These are phyloP conservation scores for Talaromyces trachyspermus DNA, from an alignment of 495 filamentous ascomycete species.

Conservation along the genomic window DNA sequence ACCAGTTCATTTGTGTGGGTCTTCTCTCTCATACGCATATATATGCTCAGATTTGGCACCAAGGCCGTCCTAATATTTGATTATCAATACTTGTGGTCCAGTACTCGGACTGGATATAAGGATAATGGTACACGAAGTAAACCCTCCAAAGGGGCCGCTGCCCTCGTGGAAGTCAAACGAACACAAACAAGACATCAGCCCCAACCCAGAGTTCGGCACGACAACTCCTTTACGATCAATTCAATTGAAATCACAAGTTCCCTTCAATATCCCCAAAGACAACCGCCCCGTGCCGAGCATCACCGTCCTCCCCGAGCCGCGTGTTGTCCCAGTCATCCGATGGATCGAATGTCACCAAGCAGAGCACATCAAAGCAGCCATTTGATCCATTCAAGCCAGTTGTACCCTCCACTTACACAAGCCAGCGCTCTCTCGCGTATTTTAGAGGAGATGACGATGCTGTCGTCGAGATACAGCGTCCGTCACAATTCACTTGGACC, in stretches of 20 bases:
- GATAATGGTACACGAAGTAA: constrained; percentile 37
- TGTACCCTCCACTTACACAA: constrained; percentile 34
- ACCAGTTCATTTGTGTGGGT: no score
- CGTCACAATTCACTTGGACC: constrained; percentile 33
- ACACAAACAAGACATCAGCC: constrained; percentile 17
- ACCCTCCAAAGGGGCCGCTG: constrained; percentile 25
- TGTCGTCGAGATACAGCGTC: constrained; percentile 40
- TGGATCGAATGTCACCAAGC: constrained; percentile 19
- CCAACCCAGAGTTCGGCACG: constrained; percentile 52
- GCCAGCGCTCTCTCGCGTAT: constrained; percentile 11
- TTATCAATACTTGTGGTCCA: no score
- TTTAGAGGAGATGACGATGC: constrained; percentile 21
- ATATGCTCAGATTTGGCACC: no score
- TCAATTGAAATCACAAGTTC: constrained; percentile 30
- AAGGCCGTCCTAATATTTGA: no score
- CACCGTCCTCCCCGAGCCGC: constrained; percentile 28
- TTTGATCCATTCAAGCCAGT: constrained; percentile 40
- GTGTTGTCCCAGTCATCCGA: constrained; percentile 11
- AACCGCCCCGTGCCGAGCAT: constrained; percentile 43
- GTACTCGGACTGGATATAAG: no score
- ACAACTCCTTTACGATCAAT: constrained; percentile 45
- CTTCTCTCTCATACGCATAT: no score
- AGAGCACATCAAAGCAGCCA: constrained; percentile 14
- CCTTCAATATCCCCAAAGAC: constrained; percentile 46
- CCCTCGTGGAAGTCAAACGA: constrained; percentile 26